Base-by-base conservation (phyloP, 495 filamentous ascomycete species). In the Hyaloscypha finlandica region DNA sequence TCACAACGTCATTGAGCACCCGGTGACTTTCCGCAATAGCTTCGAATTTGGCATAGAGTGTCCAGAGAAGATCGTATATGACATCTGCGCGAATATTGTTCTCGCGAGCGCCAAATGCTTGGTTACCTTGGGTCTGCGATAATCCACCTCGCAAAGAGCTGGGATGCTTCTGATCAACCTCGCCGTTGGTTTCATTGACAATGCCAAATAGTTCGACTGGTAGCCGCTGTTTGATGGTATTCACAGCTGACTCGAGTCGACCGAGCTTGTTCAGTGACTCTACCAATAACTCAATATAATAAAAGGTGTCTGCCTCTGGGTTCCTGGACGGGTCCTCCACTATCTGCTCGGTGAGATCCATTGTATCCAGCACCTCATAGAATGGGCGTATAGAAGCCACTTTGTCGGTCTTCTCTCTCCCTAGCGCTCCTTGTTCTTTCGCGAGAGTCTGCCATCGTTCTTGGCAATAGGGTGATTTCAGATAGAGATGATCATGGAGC, bases 381-480 rank as follows among this genome's bases (percentile, higher is more conserved):
- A 99, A 86, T 2, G 91, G 88, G 22, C 77, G 73, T 29, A 85
- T 66, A 22, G 64, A 33, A 29, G 29, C 75, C 70, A 16, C 75
- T 29, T 71, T 37, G 20, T 75, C 74, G 14, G 77, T 68, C 37
- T 89, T 86, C 32, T 81, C 81, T 37, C 79, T 77, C 42, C 73
- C 77, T 53, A 77, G 70, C 14, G 77, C 77, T 33, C 82, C 81
- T 52, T 70, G 70, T 31, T 76, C 77, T 68, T 84, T 85, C 59
- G 83, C 77, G 67, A 91, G 81, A 55, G 85, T 82, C 73, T 95
- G 96, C 95, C 95, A 99, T 58, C 95, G 81, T 76, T 96, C 91
- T 67, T 96, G 91, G 76, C 93, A 97, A 72, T 98, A 98, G 1
- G 93, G 94, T 12, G 93, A 97, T 71, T 97, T 98, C 14, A 99